Base-by-base conservation (phyloP, 306 rosid genomes). In the Vicia faba region DNA sequence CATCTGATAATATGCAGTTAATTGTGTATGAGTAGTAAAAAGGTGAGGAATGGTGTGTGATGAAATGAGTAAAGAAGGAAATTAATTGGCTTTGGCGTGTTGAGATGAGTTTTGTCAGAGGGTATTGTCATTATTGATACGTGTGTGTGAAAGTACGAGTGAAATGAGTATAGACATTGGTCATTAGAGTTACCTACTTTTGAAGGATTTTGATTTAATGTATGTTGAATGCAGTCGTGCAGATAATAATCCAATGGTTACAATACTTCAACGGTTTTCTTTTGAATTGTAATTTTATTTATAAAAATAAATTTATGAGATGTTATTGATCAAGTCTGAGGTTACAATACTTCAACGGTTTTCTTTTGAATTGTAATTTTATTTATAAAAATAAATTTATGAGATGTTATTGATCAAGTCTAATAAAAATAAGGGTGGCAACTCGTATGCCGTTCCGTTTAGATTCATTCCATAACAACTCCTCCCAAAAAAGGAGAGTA, bases 1-100 rank as follows among this genome's bases (percentile, higher is more conserved):
- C 6, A 11, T 61, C 69, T 66, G 76, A 78, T n/a, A n/a, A 13
- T 13, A 25, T 28, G 61, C 38, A 55, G 26, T 26, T 55, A 26
- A 55, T 50, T 19, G 7, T 50, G 57, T 54, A 23, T 23, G 5
- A 11, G 59, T 53, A 23, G 23, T 20, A 20, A 51, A 23, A 20
- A 10, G 20, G 58, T 11, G 33, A 51, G 58, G 11, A 20, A 51
- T 20, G 23, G 23, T 20, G 23, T 20, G 23, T 20, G 23, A 20
- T 20, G 23, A 20, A 20, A 20, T 20, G 23, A 20, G 23, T 1
- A 51, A 53, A 35, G 11, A 25, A 16, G 23, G n/a, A 54, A 23
- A 54, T 9, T 15, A 11, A 11, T 25, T 2, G 4, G 36, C 4
- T 54, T 54, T 25, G 16, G 16, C 16, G 15, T 54, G 12, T 25